These are phyloP conservation scores for Lindgomyces ingoldianus DNA, from an alignment of 495 filamentous ascomycete genomes.

Conservation along the genomic window DNA sequence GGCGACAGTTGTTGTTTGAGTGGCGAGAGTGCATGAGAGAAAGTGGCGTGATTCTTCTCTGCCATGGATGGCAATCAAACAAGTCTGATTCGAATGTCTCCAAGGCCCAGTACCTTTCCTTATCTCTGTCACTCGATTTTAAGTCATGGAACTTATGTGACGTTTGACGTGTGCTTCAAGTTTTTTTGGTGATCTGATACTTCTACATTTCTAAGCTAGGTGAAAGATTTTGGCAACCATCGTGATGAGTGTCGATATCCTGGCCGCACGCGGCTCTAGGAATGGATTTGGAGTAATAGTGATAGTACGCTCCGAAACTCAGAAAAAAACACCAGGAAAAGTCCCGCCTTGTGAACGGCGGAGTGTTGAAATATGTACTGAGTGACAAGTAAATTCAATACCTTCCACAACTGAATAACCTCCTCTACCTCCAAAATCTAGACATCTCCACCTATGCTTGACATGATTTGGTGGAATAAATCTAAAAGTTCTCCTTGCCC, in stretches of 20 bases:
- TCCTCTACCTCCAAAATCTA: not conserved
- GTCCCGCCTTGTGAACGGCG: not conserved
- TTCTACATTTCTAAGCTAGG: not conserved
- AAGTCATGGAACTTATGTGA: not conserved
- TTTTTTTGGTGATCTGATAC: not conserved
- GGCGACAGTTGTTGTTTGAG: slow-evolving; percentile 12
- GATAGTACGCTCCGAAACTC: slow-evolving; percentile 2
- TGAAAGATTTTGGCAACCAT: no score
- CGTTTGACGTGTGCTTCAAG: not conserved
- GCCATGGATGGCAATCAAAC: no score
- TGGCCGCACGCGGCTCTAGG: slow-evolving; percentile 14
- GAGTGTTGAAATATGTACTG: slow-evolving; percentile 18
- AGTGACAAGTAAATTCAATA: slow-evolving; percentile 12
- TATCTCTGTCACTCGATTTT: not conserved
- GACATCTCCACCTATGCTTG: not conserved
- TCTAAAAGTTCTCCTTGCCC: slow-evolving; percentile 78
- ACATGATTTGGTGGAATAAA: not conserved
- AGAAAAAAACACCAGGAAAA: slow-evolving; percentile 5
- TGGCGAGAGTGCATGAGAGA: slow-evolving; percentile 2
- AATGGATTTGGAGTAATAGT: slow-evolving; percentile 4
- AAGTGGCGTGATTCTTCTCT: slow-evolving; percentile 29
- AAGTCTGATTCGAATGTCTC: no score
- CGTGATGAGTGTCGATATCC: no score
- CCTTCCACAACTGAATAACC: not conserved
- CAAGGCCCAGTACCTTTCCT: no score